These are phyloP conservation scores for Venturia carpophila DNA, from an alignment of 2,329 filamentous ascomycete species.

Conservation along the genomic window DNA sequence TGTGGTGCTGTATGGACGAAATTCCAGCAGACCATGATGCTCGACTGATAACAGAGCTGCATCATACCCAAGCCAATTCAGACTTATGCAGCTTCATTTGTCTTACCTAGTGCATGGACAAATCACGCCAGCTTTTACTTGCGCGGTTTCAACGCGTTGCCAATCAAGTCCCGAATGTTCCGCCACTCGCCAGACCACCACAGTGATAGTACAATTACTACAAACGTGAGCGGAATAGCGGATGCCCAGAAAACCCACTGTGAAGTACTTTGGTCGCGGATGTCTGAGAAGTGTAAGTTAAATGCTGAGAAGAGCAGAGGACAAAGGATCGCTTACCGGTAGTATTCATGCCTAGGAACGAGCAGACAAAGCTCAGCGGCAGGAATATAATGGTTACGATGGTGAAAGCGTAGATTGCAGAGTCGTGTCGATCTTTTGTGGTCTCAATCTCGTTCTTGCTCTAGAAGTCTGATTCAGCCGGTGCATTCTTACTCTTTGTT, in stretches of 20 bases:
- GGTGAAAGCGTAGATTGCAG: slow-evolving; percentile 18
- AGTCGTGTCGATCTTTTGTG: slow-evolving; percentile 13
- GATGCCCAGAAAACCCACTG: slow-evolving; percentile 17
- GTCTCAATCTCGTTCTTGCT: slow-evolving; percentile 9
- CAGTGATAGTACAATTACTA: slow-evolving; percentile 5
- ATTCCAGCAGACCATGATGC: no score
- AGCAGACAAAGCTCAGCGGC: slow-evolving; percentile 10
- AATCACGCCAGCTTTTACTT: slow-evolving; percentile 4
- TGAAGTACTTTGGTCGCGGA: background rate
- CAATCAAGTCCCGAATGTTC: slow-evolving; percentile 19
- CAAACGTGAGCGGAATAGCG: slow-evolving; percentile 4
- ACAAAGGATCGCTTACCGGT: background rate
- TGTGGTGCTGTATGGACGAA: no score
- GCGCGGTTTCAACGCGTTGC: background rate
- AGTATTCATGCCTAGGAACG: slow-evolving; percentile 17
- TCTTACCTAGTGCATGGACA: no score
- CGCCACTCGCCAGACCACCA: slow-evolving; percentile 24
- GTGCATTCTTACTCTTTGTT: background rate
- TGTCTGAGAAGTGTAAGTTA: background rate
- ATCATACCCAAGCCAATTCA: background rate
- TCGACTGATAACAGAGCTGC: background rate
- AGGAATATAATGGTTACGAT: slow-evolving; percentile 14
- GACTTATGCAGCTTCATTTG: no score
- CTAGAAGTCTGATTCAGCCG: background rate
- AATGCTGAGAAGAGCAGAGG: background rate